phyloP scores from a whole-genome alignment of 345 rosid genomes.

The Eucalyptus caleyi region DNA sequence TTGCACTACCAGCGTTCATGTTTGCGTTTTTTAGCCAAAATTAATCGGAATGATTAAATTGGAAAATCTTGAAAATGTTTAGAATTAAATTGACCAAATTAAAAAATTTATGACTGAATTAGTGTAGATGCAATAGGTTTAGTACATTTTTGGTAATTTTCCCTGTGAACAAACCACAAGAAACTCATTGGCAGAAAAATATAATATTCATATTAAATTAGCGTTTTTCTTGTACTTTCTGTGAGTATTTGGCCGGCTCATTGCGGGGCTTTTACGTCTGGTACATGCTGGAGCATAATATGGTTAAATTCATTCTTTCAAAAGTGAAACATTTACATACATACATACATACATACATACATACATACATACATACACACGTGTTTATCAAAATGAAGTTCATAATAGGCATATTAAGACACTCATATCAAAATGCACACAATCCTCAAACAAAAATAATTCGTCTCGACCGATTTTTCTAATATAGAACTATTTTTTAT shows the following conservation, averaged over 20 bases:
- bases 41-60: too few relatives aligned
- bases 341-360: too few relatives aligned
- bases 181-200: not conserved
- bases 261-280: not conserved
- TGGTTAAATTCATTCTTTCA: not conserved
- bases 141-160: too few relatives aligned
- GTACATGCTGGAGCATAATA: not conserved
- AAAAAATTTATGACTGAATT: too few relatives aligned
- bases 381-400: not conserved
- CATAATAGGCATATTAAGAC: not conserved
- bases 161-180: not conserved
- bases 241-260: not conserved
- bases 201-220: not conserved
- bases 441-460: not conserved
- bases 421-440: not conserved
- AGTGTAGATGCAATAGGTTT: too few relatives aligned
- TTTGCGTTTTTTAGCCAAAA: too few relatives aligned
- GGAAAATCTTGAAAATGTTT: too few relatives aligned
- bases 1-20: accelerated
- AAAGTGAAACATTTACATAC: not conserved
- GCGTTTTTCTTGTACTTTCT: not conserved
- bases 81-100: too few relatives aligned
- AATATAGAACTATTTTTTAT: too few relatives aligned
- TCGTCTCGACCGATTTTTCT: not conserved
- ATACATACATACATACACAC: not conserved